These are phyloP conservation scores for Phlebiopsis flavidoalba DNA, from an alignment of 768 basidiomycete species.

Conservation along the genomic window DNA sequence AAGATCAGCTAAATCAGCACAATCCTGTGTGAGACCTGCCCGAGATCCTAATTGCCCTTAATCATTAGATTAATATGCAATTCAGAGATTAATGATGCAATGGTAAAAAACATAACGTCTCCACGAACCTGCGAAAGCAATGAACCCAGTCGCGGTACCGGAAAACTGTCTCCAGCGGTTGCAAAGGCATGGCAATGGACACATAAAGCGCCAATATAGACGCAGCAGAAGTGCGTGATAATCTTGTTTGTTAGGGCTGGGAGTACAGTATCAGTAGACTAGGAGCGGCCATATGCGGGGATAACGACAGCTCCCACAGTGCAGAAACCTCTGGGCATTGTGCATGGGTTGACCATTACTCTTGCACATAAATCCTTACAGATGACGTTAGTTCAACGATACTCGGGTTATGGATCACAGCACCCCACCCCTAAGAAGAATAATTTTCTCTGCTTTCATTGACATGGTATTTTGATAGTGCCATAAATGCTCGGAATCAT, in stretches of 20 bases:
- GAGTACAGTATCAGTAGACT: not conserved
- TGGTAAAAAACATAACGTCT: not conserved
- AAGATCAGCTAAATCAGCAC: slow-evolving; percentile 37
- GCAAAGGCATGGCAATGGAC: slow-evolving; percentile 21
- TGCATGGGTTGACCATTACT: slow-evolving; percentile 53
- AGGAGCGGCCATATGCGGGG: not conserved
- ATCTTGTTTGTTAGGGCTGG: slow-evolving; percentile 17
- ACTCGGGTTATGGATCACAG: not conserved
- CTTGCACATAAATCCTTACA: slow-evolving; percentile 47
- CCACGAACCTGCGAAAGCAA: slow-evolving; percentile 6
- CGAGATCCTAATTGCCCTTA: not conserved
- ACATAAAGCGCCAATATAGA: slow-evolving; percentile 19
- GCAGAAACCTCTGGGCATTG: slow-evolving; percentile 59
- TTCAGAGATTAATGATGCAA: too few species aligned
- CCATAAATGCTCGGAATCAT: slow-evolving; percentile 48
- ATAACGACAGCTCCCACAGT: slow-evolving; percentile 41
- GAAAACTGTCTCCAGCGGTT: slow-evolving; percentile 16
- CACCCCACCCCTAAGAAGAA: slow-evolving; percentile 58
- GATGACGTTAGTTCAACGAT: not conserved
- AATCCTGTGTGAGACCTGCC: not conserved
- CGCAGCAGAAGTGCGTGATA: slow-evolving; percentile 17
- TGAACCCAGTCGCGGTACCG: slow-evolving; percentile 1
- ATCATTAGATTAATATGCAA: not conserved
- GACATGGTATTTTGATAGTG: slow-evolving; percentile 43
- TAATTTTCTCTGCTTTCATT: slow-evolving; percentile 45